Evolutionary conservation across 2,329 filamentous ascomycete genomes (phyloP), one percentile per base, ranked within the genome.

Genomic region (Magnaporthales sp.): DNA sequence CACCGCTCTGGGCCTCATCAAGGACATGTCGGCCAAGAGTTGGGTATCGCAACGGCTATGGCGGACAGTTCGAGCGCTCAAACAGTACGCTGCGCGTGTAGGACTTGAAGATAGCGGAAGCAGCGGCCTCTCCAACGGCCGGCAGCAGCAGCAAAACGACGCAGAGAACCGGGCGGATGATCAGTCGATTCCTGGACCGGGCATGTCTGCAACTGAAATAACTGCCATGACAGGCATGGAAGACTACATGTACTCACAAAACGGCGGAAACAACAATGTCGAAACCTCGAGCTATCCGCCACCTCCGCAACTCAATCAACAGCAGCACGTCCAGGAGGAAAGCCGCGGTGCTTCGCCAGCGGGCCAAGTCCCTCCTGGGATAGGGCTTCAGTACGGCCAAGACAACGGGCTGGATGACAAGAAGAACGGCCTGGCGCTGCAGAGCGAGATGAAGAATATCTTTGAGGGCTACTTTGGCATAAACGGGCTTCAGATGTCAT

Each of bases 31-130:
- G 3, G 85, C 86, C 31, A 88, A 89, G 72, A 90, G 87, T 29
- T 91, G 86, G 78, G 87, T 92, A 2, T 89, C 87, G 6, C 88
- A 90, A 70, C 83, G 90, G 1, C 78, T 93, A 1, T 93, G 91
- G 91, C 84, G 85, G 69, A 91, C 88, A 0, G 87, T 92, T 65
- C 83, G 84, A 60, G 86, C 87, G 0, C 82, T 93, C 51, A 91
- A 91, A 71, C 86, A 91, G 68, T 86, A 91, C 7, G 90, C 88
- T 0, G 89, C 89, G 0, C 84, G 87, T 24, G 83, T 93, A 0
- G 90, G 90, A 0, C 80, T 90, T 24, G 77, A 79, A n/a, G 79
- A 78, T 54, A 77, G 83, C 8, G 83, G 86, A 68, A 80, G 76
- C 10, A 83, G 83, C 1, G 83, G 83, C 0, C 71, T 85, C n/a